Base-by-base conservation (phyloP, 2,329 filamentous ascomycete genomes). In the Torrubiellomyces zombiae region DNA sequence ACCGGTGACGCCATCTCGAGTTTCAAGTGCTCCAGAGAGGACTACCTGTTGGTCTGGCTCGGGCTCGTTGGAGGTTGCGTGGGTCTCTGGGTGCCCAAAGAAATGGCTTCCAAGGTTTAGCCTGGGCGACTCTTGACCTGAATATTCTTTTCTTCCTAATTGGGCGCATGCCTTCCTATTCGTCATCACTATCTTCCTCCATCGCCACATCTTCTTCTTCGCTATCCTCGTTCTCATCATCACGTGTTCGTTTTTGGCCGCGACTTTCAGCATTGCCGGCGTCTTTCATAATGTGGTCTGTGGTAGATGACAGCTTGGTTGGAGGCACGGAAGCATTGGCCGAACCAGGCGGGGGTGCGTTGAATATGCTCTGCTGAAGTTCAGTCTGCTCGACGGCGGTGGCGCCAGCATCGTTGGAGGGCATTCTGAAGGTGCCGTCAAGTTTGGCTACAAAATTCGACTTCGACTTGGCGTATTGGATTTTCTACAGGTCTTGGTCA, bases 361-460 rank as follows among this genome's bases (percentile, higher is more conserved):
- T 75, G 58, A 86, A 85, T 39, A 89, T 81, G 44, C 74, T 79
- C 45, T 79, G 75, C 45, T 83, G 77, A 22, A 80, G 59, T 37
- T 79, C 75, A 4, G 76, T 82, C 38, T 77, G 67, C 40, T 70
- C 66, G 26, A 70, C 65, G 20, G 56, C 58, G 26, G 58, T 56
- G 28, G 64, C 60, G 15, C 56, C 60, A 12, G 60, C 54, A 20
- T 52, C 51, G 15, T 54, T 55, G 28, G 59, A 55, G 9, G 80
- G 72, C 38, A 79, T 64, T 43, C 75, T 74, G 55, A 83, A 93
- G 9, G 81, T 86, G 33, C 89, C 89, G 37, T 93, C 85, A 26
- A 98, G 71, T 51, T 92, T 93, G 17, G 82, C 72, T 33, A 98
- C 71, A 14, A 78, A 76, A 48, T 93, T 66, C 4, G 85, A 94